phyloP scores from a whole-genome alignment of 352 stramenopile genomes.

The Phytophthora ohioensis region DNA sequence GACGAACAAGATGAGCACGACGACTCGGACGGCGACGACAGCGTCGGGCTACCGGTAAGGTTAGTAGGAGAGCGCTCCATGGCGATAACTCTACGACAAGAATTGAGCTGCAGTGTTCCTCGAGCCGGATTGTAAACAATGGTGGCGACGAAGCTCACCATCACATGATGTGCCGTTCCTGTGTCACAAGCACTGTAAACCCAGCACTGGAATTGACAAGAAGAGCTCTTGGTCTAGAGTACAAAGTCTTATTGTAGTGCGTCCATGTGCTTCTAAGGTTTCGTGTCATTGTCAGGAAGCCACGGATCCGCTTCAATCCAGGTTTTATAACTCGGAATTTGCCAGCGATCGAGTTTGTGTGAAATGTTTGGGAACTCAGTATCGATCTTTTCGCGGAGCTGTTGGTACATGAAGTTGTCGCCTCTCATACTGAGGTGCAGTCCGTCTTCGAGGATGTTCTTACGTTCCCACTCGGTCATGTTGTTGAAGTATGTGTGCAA shows the following conservation, averaged over 20 bases:
- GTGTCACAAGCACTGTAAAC: no score
- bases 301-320: slow-evolving; percentile 21
- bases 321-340: slow-evolving; percentile 37
- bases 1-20: slow-evolving; percentile 2
- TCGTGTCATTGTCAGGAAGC: slow-evolving; percentile 6
- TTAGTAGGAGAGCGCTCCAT: slow-evolving; percentile 1
- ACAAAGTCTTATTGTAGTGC: not conserved
- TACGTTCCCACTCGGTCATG: slow-evolving; percentile 38
- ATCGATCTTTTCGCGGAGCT: slow-evolving; percentile 28
- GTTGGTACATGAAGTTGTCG: slow-evolving; percentile 46
- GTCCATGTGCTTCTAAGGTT: not conserved
- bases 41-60: not conserved
- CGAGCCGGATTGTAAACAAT: not conserved
- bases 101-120: not conserved
- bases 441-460: slow-evolving; percentile 46
- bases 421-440: slow-evolving; percentile 59
- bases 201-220: no score
- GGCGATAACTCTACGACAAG: not conserved
- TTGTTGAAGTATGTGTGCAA: slow-evolving; percentile 52
- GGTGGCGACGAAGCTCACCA: slow-evolving; percentile 11
- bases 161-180: slow-evolving; percentile 15
- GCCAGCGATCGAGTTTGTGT: slow-evolving; percentile 27
- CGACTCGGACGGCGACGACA: slow-evolving; percentile 2
- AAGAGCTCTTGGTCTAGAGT: not conserved
- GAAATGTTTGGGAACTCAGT: slow-evolving; percentile 25